Evolutionary conservation across 345 rosid genomes (phyloP).

Genomic region (Turnera subulata): DNA sequence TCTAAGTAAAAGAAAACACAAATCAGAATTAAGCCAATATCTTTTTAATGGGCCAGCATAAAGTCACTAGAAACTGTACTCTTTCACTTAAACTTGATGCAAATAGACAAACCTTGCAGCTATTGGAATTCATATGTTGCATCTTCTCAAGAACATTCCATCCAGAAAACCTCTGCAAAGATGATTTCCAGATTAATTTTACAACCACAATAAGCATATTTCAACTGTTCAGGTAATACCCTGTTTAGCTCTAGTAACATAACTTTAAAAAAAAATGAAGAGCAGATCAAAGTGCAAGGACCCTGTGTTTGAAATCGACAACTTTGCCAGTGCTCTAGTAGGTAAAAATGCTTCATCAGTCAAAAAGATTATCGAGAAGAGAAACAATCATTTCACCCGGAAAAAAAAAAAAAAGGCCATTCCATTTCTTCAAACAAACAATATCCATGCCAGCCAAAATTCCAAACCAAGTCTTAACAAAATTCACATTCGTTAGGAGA

Average conservation of each 20-base stretch:
- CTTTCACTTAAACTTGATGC: neutral
- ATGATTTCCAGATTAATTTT: slow-evolving; percentile 6
- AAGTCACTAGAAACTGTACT: neutral
- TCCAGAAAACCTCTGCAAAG: slow-evolving; percentile 48
- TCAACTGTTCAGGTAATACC: neutral
- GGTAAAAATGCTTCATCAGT: neutral
- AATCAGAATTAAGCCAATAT: slow-evolving; percentile 9
- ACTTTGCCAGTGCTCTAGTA: neutral
- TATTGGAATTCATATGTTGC: slow-evolving; percentile 23
- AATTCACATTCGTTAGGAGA: too few species aligned
- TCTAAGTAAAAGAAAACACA: slow-evolving; percentile 25
- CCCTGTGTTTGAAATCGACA: neutral
- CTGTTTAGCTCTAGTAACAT: neutral
- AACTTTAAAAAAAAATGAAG: neutral
- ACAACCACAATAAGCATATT: neutral
- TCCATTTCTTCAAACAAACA: neutral
- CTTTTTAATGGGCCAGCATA: neutral
- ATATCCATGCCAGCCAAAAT: neutral
- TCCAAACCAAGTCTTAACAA: neutral
- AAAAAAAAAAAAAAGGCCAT: neutral
- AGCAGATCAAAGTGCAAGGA: neutral
- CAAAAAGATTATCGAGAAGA: neutral
- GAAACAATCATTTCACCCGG: neutral
- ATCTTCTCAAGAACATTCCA: slow-evolving; percentile 39
- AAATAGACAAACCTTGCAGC: slow-evolving; percentile 59